A percentile compares a stretch with the other conserved stretches of the same genome.
Conservation (phyloP, 225 moss, liverwort and hornwort genomes). For the Pseudoscleropodium purum region DNA sequence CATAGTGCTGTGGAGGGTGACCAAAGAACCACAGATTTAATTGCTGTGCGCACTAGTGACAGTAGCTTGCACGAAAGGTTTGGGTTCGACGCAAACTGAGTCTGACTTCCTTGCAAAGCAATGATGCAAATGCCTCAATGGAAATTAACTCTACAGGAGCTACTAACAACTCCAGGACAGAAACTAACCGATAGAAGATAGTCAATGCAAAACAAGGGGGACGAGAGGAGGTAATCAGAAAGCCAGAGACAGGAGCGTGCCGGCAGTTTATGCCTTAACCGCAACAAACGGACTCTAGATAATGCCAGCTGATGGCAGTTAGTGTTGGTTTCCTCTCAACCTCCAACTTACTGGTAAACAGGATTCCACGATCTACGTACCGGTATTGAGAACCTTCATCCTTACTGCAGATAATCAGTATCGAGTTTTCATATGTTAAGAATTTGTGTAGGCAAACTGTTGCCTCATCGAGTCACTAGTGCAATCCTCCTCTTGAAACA, state of each 20-base stretch:
- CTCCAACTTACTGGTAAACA: constrained; percentile 6
- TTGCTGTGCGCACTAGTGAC: not conserved
- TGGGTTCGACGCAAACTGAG: not conserved
- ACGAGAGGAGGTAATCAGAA: not conserved
- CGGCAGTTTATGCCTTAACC: constrained; percentile 21
- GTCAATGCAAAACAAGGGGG: not conserved
- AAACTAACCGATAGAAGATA: constrained; percentile 5
- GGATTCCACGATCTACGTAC: not conserved
- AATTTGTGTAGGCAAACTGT: not conserved
- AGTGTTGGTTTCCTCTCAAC: not conserved
- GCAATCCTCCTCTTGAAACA: not conserved
- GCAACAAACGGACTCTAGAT: constrained; percentile 14
- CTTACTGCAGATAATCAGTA: not conserved
- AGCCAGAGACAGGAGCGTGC: not conserved
- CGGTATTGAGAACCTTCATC: not conserved
- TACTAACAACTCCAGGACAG: not conserved
- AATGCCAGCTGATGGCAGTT: constrained; percentile 3
- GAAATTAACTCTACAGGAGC: not conserved
- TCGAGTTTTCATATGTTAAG: not conserved
- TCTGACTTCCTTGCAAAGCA: not conserved
- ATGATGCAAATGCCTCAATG: not conserved
- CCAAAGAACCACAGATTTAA: not conserved
- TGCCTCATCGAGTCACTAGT: not conserved
- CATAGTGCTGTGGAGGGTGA: not conserved
- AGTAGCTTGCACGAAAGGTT: not conserved